These are phyloP conservation scores for Spatholobus suberectus DNA, from an alignment of 306 rosid genomes.

Conservation along the genomic window DNA sequence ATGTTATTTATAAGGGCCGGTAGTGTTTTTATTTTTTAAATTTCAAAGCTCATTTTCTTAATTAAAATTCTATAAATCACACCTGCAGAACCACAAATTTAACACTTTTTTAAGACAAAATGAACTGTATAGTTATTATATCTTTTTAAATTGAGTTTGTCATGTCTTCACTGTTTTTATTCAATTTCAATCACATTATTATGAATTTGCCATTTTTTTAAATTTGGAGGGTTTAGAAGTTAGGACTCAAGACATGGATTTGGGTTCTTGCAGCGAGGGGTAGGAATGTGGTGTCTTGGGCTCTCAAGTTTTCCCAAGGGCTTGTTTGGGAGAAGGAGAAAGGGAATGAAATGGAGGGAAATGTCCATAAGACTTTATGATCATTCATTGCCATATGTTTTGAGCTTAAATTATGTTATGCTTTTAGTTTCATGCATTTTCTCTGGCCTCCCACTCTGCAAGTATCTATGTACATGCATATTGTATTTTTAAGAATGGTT, in stretches of 20 bases:
- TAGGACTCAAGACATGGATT: not conserved
- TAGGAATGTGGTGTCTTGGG: not conserved
- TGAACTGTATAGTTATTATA: not conserved
- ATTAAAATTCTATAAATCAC: not conserved
- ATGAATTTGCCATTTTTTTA: not conserved
- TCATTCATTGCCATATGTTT: not conserved
- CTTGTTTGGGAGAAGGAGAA: conserved; percentile 17
- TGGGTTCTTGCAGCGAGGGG: not conserved
- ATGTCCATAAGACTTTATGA: not conserved
- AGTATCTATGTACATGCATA: not conserved
- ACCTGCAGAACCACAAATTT: not conserved
- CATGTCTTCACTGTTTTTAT: not conserved
- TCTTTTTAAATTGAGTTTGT: not conserved
- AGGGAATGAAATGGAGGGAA: not conserved
- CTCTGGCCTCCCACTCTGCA: not conserved
- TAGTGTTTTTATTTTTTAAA: not conserved
- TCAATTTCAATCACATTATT: not conserved
- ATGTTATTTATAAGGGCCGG: not conserved
- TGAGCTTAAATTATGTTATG: not conserved
- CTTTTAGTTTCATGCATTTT: conserved; percentile 13
- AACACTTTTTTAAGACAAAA: not conserved
- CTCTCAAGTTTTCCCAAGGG: not conserved
- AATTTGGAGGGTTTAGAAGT: not conserved
- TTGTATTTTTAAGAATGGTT: not conserved
- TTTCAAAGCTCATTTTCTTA: not conserved